A percentile compares a stretch with the other conserved stretches of the same genome.
Evolutionary conservation across 2,329 filamentous ascomycete species (phyloP).

Genomic region (Nigrograna mackinnonii): DNA sequence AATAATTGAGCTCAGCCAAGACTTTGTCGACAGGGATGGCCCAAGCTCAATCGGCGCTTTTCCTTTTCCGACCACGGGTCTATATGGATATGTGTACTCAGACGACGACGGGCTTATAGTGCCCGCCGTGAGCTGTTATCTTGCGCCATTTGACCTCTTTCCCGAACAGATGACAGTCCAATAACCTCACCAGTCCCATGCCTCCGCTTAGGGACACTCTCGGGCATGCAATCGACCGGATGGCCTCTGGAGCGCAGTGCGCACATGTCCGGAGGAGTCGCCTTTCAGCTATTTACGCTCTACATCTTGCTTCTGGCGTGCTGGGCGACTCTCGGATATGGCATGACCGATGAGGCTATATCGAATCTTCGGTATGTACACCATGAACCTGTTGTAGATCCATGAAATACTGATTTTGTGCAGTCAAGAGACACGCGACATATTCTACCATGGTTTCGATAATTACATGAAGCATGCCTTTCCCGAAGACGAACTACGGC

Average conservation of each 20-base stretch:
- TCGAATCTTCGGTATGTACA: constrained; percentile 36
- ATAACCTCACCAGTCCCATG: constrained; percentile 41
- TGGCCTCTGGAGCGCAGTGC: constrained; percentile 29
- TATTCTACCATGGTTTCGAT: constrained; percentile 97
- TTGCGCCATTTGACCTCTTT: too few species aligned
- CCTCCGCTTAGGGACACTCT: constrained; percentile 26
- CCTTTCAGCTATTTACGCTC: constrained; percentile 34
- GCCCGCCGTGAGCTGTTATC: too few species aligned
- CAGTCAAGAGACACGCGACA: constrained; percentile 59
- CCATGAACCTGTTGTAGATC: not conserved
- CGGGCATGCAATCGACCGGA: constrained; percentile 43
- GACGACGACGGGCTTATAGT: constrained; percentile 1
- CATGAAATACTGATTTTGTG: constrained; percentile 7
- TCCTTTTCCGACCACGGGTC: too few species aligned
- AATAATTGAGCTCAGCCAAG: constrained; percentile 17
- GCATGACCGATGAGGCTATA: constrained; percentile 51
- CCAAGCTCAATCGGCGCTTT: too few species aligned
- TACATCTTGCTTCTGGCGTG: constrained; percentile 31
- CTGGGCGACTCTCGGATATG: constrained; percentile 37
- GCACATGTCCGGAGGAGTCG: constrained; percentile 22
- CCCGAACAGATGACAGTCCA: too few species aligned
- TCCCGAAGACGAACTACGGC: constrained; percentile 92
- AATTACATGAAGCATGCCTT: constrained; percentile 95
- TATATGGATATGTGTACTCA: too few species aligned
- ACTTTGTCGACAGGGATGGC: too few species aligned